Percentiles rank a stretch among this genome's conserved stretches.
phyloP scores from a whole-genome alignment of 345 rosid species.

The Reutealis trisperma region DNA sequence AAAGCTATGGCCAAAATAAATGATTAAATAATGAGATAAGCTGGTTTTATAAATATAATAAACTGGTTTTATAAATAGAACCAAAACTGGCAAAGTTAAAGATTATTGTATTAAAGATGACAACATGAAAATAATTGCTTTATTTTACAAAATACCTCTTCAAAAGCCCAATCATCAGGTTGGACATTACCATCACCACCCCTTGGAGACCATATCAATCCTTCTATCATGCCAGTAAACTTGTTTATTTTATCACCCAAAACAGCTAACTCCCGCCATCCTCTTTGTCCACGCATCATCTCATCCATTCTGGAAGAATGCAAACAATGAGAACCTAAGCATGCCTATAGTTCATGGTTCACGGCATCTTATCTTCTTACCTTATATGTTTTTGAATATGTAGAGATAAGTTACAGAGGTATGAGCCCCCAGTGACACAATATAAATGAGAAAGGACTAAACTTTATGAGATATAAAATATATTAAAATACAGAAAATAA shows the following conservation, averaged over 20 bases:
- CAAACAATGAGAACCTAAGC: background rate
- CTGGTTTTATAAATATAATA: too few relatives aligned
- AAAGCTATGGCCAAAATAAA: too few relatives aligned
- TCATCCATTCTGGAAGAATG: slow-evolving; percentile 75
- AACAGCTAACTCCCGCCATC: slow-evolving; percentile 89
- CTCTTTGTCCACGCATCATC: slow-evolving; percentile 97
- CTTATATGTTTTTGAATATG: background rate
- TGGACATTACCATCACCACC: slow-evolving; percentile 41
- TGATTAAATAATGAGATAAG: too few relatives aligned
- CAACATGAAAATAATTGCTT: slow-evolving; percentile 4
- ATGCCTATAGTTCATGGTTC: background rate
- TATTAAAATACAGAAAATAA: background rate
- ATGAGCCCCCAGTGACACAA: background rate
- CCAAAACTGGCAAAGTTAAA: background rate
- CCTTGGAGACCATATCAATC: slow-evolving; percentile 92
- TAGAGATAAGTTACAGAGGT: background rate
- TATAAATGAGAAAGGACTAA: background rate
- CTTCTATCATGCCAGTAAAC: slow-evolving; percentile 89
- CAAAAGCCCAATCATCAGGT: slow-evolving; percentile 42
- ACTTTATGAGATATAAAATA: background rate
- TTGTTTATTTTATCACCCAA: slow-evolving; percentile 87
- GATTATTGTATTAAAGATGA: background rate
- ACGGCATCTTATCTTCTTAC: background rate
- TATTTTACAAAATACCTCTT: slow-evolving; percentile 54
- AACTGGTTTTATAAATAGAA: too few relatives aligned